Base-by-base conservation (phyloP, 1,139 yeast species). In the Diutina catenulata region DNA sequence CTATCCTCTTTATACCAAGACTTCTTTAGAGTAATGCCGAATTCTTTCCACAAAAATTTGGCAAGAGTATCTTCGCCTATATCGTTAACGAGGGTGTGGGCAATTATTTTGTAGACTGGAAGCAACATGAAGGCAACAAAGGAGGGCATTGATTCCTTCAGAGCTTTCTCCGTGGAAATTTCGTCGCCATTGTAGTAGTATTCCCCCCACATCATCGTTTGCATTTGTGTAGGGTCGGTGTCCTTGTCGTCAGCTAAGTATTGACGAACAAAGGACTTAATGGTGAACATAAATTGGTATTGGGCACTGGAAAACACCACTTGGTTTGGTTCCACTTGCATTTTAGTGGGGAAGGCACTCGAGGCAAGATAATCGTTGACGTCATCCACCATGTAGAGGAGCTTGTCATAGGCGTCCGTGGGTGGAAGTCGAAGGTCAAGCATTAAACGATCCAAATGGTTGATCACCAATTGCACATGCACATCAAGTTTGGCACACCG, bases 381-480 rank as follows among this genome's bases (percentile, higher is more conserved):
- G 25, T 76, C 76, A 41, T 76, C 80, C n/a, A 88, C 61, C 1
- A 69, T 60, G 44, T 69, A 64, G 39, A 73, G 62, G 29, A 93
- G 48, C 51, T 93, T 88, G 50, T 70, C 66, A 50, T 76, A 84
- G 0, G 87, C 71, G 47, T 86, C 95, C 3, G 60, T 49, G 0
- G 86, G 84, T 0, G 95, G 86, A 9, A 91, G 59, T 43, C 75
- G 68, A 36, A 88, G 58, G 45, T 93, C 98, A 35, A 88, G 52
- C 1, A 88, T 68, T 15, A 91, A 60, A 41, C 96, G 61, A 55
- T 93, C 99, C 9, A 93, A 48, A 53, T 91, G 91, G 55, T 83
- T 88, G n/a, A 93, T 46, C 2, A 84, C 72, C 24, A 91, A 55
- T 3, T 70, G 57, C 11, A 87, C 52, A 0, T 80, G 72, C 2